Conservation (phyloP, 768 basidiomycete genomes). For the Hypholoma sublateritium region DNA sequence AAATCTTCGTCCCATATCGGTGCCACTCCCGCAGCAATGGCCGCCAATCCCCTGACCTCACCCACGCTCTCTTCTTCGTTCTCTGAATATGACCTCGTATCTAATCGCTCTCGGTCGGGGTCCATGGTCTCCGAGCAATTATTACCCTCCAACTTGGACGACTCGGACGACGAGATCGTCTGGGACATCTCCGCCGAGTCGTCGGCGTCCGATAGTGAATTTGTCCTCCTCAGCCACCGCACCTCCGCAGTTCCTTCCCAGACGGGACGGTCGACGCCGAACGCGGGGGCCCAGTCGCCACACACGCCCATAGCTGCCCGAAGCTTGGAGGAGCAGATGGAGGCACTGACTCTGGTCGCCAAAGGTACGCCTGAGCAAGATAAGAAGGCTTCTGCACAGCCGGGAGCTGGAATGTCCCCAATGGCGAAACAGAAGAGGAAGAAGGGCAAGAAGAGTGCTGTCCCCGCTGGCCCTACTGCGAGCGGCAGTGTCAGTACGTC, state of each 20-base stretch:
- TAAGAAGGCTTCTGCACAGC: not conserved
- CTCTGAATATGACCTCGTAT: constrained; percentile 32
- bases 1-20: constrained; percentile 5
- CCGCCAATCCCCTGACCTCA: constrained; percentile 15
- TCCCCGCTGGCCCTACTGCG: constrained; percentile 1
- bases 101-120: constrained; percentile 20
- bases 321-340: constrained; percentile 14
- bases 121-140: constrained; percentile 12
- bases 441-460: constrained; percentile 19
- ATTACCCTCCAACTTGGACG: constrained; percentile 22
- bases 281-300: not conserved
- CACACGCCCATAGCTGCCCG: constrained; percentile 10
- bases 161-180: constrained; percentile 60
- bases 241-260: constrained; percentile 18
- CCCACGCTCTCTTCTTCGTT: constrained; percentile 25
- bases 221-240: constrained; percentile 44
- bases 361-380: not conserved
- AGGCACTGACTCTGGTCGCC: constrained; percentile 7
- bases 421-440: constrained; percentile 5
- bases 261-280: constrained; percentile 10
- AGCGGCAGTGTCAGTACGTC: constrained; percentile 6
- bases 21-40: constrained; percentile 8
- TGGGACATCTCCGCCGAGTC: constrained; percentile 41
- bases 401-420: not conserved
- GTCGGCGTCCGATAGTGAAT: constrained; percentile 48